phyloP scores from a whole-genome alignment of 805 yeast genomes.

The Yarrowia keelungensis region DNA sequence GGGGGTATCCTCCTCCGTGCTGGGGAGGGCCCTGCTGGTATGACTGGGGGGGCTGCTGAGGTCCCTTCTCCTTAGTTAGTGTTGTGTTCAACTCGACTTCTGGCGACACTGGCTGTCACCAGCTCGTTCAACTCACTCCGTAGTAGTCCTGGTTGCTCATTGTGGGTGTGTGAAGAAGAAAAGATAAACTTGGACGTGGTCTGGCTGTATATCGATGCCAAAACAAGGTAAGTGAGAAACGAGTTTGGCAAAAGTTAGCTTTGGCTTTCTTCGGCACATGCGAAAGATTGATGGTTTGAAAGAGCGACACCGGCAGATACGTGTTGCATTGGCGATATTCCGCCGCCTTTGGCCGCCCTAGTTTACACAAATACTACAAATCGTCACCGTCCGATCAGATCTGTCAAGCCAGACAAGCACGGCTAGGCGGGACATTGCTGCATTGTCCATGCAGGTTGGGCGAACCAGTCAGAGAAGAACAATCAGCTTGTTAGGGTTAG shows the following conservation, averaged over 20 bases:
- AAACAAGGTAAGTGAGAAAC: slow-evolving; percentile 19
- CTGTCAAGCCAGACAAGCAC: neutral
- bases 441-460: slow-evolving; percentile 27
- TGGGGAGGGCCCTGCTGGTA: slow-evolving; percentile 39
- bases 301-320: slow-evolving; percentile 18
- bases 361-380: no score
- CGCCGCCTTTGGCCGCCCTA: no score
- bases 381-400: neutral
- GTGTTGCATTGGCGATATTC: slow-evolving; percentile 9
- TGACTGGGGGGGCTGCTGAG: slow-evolving; percentile 37
- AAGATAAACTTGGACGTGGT: slow-evolving; percentile 17
- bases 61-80: slow-evolving; percentile 34
- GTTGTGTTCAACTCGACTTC: neutral
- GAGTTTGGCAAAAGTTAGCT: slow-evolving; percentile 32
- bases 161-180: slow-evolving; percentile 17
- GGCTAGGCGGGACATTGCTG: slow-evolving; percentile 33
- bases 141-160: slow-evolving; percentile 39
- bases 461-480: slow-evolving; percentile 17
- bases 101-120: neutral
- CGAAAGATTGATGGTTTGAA: neutral
- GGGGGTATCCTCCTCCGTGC: slow-evolving; percentile 17
- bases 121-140: slow-evolving; percentile 19
- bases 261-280: slow-evolving; percentile 35
- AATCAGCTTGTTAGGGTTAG: slow-evolving; percentile 36
- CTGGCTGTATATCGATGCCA: slow-evolving; percentile 23